phyloP scores from a whole-genome alignment of 306 rosid genomes.

The Dryas alaskensis region DNA sequence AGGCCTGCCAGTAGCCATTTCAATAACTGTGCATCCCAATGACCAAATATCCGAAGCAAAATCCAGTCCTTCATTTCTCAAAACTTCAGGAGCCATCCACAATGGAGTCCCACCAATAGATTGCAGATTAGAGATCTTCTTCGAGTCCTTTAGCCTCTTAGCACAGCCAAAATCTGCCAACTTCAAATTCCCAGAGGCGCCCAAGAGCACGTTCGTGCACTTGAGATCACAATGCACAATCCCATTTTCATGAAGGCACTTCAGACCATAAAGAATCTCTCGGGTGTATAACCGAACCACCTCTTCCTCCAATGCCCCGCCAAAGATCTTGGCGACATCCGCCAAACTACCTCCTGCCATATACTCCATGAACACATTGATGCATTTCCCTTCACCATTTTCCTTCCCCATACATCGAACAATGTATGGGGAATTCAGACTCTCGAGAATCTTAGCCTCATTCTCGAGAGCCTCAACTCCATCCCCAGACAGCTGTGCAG shows the following conservation, averaged over 20 bases:
- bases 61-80: slow-evolving; percentile 38
- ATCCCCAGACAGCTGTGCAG: slow-evolving; percentile 26
- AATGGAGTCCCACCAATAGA: slow-evolving; percentile 50
- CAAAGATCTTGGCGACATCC: slow-evolving; percentile 49
- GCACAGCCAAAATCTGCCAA: slow-evolving; percentile 67
- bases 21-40: slow-evolving; percentile 62
- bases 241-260: slow-evolving; percentile 44
- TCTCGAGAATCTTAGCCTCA: slow-evolving; percentile 44
- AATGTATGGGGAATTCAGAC: slow-evolving; percentile 36
- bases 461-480: slow-evolving; percentile 36
- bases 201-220: slow-evolving; percentile 64
- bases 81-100: slow-evolving; percentile 80
- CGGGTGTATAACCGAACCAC: slow-evolving; percentile 53
- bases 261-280: slow-evolving; percentile 48
- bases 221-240: slow-evolving; percentile 60
- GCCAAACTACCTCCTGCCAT: slow-evolving; percentile 65
- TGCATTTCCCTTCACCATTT: slow-evolving; percentile 15
- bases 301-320: slow-evolving; percentile 53
- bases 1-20: slow-evolving; percentile 61
- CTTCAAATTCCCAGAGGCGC: slow-evolving; percentile 55
- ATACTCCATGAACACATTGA: slow-evolving; percentile 60
- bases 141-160: slow-evolving; percentile 26
- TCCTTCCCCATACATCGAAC: slow-evolving; percentile 52
- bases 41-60: slow-evolving; percentile 61
- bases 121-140: neutral